Percentiles rank a stretch among this genome's conserved stretches.
These are phyloP conservation scores for Phialocephala subalpina DNA, from an alignment of 2,329 filamentous ascomycete species.

Conservation along the genomic window DNA sequence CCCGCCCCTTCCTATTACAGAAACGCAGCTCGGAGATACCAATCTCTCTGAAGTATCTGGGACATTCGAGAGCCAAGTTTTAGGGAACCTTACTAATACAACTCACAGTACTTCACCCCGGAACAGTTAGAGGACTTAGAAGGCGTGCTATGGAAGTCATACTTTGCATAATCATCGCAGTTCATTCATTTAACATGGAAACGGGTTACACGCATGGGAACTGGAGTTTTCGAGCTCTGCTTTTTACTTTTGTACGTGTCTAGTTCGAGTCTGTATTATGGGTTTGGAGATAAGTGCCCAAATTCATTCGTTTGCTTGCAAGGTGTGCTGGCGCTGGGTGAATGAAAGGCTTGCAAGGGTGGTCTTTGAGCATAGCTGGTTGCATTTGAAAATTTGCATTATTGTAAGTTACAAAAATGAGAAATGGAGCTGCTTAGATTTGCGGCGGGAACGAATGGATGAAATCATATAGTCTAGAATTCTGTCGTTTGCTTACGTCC, in stretches of 20 bases:
- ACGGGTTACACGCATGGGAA: conserved; percentile 5
- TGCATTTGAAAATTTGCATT: background rate
- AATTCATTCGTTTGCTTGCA: conserved; percentile 1
- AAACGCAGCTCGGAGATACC: too few species aligned
- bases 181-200: conserved; percentile 7
- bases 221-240: background rate
- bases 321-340: background rate
- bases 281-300: background rate
- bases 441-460: background rate
- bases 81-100: conserved; percentile 38
- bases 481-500: too few species aligned
- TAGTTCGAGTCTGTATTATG: conserved; percentile 2
- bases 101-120: conserved; percentile 75
- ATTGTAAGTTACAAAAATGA: background rate
- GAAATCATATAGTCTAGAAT: background rate
- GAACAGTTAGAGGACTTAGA: conserved; percentile 96
- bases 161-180: conserved; percentile 71
- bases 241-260: background rate
- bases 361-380: background rate
- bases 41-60: too few species aligned
- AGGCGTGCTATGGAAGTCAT: conserved; percentile 99
- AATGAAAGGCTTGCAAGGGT: background rate
- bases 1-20: conserved; percentile 17
- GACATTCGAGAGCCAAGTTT: conserved; percentile 1
- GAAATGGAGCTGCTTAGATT: background rate